Conservation (phyloP, 805 yeast species). For the Metschnikowia lochheadii region DNA sequence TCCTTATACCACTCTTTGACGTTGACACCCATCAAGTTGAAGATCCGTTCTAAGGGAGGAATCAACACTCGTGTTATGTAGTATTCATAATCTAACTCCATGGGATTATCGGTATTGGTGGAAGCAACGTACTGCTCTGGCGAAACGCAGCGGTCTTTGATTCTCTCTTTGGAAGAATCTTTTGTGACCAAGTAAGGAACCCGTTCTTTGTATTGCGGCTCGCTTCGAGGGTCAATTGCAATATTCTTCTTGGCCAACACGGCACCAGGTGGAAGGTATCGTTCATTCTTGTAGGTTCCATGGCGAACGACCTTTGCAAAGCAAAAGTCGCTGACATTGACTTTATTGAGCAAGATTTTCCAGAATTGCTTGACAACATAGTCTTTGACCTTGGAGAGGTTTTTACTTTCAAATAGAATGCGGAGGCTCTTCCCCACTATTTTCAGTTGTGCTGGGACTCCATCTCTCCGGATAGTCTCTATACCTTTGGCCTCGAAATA, state of each 20-base stretch:
- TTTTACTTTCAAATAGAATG: constrained; percentile 65
- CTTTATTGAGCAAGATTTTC: constrained; percentile 58
- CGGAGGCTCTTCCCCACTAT: constrained; percentile 69
- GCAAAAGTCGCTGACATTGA: constrained; percentile 77
- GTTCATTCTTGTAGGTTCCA: constrained; percentile 74
- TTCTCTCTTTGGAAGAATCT: constrained; percentile 48
- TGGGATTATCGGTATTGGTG: constrained; percentile 25
- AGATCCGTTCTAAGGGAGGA: constrained; percentile 85
- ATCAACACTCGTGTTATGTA: constrained; percentile 79
- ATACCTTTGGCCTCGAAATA: constrained; percentile 94
- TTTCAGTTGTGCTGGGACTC: constrained; percentile 86
- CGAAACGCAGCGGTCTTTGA: constrained; percentile 74
- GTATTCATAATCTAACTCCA: constrained; percentile 72
- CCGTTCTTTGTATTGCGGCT: constrained; percentile 85
- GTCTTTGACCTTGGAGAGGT: constrained; percentile 63
- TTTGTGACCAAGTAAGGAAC: constrained; percentile 80
- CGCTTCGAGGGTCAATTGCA: constrained; percentile 63
- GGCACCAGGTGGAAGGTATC: constrained; percentile 88
- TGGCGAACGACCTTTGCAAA: constrained; percentile 86
- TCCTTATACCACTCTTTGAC: constrained; percentile 70
- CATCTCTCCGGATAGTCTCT: constrained; percentile 92
- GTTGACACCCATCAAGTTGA: constrained; percentile 80
- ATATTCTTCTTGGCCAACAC: constrained; percentile 62
- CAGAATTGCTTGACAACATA: constrained; percentile 65
- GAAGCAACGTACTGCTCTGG: constrained; percentile 67